These are phyloP conservation scores for Plasmopara muralis DNA, from an alignment of 352 stramenopile species.

Conservation along the genomic window DNA sequence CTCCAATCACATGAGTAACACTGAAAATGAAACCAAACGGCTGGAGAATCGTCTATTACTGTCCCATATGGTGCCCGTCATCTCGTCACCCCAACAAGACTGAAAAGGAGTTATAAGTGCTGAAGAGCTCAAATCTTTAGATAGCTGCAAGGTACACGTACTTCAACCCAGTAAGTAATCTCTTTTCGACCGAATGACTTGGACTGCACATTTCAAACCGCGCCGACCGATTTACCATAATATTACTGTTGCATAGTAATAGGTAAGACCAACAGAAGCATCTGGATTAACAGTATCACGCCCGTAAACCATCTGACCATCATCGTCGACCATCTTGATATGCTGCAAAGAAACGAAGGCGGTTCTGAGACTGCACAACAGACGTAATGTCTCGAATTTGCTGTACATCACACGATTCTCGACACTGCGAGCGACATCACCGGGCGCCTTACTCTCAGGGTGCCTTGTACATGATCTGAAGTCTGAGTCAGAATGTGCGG, in stretches of 20 bases:
- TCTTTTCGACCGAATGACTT: conserved; percentile 14
- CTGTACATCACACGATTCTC: conserved; percentile 16
- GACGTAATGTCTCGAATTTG: conserved; percentile 4
- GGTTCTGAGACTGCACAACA: neutral
- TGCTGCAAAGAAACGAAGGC: conserved; percentile 15
- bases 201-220: conserved; percentile 24
- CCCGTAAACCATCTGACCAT: conserved; percentile 1
- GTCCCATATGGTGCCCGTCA: conserved; percentile 15
- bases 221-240: conserved; percentile 1
- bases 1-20: conserved; percentile 16
- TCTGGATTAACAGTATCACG: too few species aligned
- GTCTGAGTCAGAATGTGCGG: conserved; percentile 1
- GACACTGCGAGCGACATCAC: conserved; percentile 11
- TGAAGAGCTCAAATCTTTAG: conserved; percentile 21
- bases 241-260: too few species aligned
- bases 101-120: conserved; percentile 6
- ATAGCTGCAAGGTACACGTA: conserved; percentile 4
- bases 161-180: conserved; percentile 1
- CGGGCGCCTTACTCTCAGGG: conserved; percentile 13
- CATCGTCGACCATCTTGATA: conserved; percentile 18
- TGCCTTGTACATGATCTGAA: conserved; percentile 3
- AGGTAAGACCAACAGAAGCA: conserved; percentile 6
- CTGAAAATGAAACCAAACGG: conserved; percentile 19
- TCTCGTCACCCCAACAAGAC: conserved; percentile 3
- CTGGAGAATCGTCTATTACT: conserved; percentile 12